These are phyloP conservation scores for Rhizophagus clarus DNA, from an alignment of 192 early-diverging fungal species.

Conservation along the genomic window DNA sequence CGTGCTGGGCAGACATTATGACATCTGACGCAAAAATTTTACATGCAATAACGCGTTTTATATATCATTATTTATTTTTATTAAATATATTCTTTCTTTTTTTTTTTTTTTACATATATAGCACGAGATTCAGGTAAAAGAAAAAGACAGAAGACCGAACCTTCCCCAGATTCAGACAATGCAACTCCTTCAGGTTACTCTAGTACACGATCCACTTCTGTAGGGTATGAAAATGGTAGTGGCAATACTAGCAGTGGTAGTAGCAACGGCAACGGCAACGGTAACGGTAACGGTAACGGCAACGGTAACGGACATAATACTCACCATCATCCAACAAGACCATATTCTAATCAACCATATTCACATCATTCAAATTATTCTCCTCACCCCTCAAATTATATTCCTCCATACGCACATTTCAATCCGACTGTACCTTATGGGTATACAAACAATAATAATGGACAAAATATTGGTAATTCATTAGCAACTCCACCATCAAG, in stretches of 20 bases:
- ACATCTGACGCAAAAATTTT: too few species aligned
- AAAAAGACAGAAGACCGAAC: neutral
- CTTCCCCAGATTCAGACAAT: constrained; percentile 16
- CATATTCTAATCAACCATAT: too few species aligned
- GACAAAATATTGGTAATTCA: neutral
- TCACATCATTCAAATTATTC: too few species aligned
- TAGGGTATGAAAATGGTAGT: constrained; percentile 20
- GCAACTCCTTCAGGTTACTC: constrained; percentile 18
- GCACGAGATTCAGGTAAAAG: constrained; percentile 6
- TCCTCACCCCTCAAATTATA: too few species aligned
- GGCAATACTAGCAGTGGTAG: constrained; percentile 33
- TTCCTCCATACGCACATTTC: neutral
- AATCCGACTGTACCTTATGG: neutral
- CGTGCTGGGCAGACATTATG: too few species aligned
- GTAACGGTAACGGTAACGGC: too few species aligned
- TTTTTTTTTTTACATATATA: neutral
- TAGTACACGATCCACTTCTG: constrained; percentile 24
- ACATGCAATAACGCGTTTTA: too few species aligned
- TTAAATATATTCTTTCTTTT: neutral
- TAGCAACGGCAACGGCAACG: constrained; percentile 19
- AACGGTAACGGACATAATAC: neutral
- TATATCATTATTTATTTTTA: neutral
- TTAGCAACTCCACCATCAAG: neutral
- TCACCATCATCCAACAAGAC: neutral
- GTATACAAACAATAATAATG: neutral